Conservation (phyloP, 2,329 filamentous ascomycete genomes). For the Fusarium sp. region DNA sequence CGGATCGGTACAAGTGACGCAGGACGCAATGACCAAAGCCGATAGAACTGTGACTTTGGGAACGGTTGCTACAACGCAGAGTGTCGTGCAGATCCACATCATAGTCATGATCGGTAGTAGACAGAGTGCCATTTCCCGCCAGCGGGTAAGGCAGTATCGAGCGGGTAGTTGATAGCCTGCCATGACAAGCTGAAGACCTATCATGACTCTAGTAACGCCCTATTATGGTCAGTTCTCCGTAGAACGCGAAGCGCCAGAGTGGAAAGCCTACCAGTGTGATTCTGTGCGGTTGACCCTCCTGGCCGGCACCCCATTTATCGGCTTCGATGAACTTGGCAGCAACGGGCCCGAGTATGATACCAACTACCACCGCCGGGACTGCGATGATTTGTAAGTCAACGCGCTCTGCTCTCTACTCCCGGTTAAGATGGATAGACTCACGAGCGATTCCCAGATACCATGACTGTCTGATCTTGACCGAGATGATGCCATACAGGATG, state of each 20-base stretch:
- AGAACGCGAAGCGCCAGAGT: not conserved
- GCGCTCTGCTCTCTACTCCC: not conserved
- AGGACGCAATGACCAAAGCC: constrained; percentile 67
- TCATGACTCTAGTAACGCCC: constrained; percentile 67
- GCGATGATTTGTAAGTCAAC: constrained; percentile 1
- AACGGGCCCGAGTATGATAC: constrained; percentile 64
- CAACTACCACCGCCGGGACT: constrained; percentile 66
- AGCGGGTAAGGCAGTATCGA: constrained; percentile 60
- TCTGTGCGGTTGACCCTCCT: constrained; percentile 45
- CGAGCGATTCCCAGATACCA: constrained; percentile 67
- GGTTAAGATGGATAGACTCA: constrained; percentile 54
- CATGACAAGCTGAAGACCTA: constrained; percentile 70
- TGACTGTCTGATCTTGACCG: constrained; percentile 61
- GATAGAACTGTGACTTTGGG: constrained; percentile 66
- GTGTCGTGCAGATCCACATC: constrained; percentile 69
- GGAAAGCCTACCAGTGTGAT: constrained; percentile 52
- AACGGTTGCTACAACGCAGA: constrained; percentile 64
- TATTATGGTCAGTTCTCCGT: constrained; percentile 6
- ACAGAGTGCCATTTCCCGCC: constrained; percentile 65
- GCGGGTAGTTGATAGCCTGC: constrained; percentile 70
- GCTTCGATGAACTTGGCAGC: constrained; percentile 63
- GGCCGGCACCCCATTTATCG: constrained; percentile 40
- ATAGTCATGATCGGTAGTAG: constrained; percentile 70
- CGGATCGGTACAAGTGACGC: constrained; percentile 66
- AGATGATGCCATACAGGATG: constrained; percentile 59